Evolutionary conservation across 2,329 filamentous ascomycete genomes (phyloP).

Genomic region (Lachnellula suecica): DNA sequence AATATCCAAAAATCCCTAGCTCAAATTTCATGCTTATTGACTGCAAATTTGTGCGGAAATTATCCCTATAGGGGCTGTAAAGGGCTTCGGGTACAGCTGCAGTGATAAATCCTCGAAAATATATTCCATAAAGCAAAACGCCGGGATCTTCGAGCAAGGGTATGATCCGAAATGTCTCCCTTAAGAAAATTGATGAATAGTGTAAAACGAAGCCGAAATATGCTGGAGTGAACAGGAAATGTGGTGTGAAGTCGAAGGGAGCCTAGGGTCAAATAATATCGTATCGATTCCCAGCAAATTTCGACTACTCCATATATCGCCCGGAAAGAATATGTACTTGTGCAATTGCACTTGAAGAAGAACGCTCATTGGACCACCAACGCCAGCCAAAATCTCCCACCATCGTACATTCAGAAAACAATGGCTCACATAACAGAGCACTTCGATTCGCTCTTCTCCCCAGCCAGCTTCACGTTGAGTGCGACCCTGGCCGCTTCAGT

Average conservation of each 20-base stretch:
- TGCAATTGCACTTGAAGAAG: slow-evolving; percentile 1
- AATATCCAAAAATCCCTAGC: neutral
- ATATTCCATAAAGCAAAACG: neutral
- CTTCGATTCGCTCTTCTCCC: slow-evolving; percentile 54
- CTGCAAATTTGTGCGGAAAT: neutral
- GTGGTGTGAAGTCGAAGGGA: neutral
- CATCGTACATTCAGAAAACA: slow-evolving; percentile 1
- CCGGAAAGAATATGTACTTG: slow-evolving; percentile 10
- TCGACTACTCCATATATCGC: neutral
- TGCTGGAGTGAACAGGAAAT: neutral
- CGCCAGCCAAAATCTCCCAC: slow-evolving; percentile 9
- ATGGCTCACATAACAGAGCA: slow-evolving; percentile 56
- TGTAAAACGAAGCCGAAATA: neutral
- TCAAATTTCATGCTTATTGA: neutral
- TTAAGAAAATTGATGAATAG: neutral
- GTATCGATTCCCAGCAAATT: neutral
- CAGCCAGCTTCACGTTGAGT: slow-evolving; percentile 67
- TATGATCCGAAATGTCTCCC: neutral
- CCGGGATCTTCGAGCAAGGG: slow-evolving; percentile 1
- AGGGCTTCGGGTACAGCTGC: too few relatives aligned
- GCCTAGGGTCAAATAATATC: neutral
- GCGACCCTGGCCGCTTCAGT: slow-evolving; percentile 96
- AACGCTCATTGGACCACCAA: slow-evolving; percentile 11
- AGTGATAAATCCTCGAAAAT: neutral
- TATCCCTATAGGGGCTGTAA: neutral